Percentiles rank a stretch among this genome's conserved stretches.
Conservation (phyloP, 805 yeast genomes). For the Candida odintsovae region DNA sequence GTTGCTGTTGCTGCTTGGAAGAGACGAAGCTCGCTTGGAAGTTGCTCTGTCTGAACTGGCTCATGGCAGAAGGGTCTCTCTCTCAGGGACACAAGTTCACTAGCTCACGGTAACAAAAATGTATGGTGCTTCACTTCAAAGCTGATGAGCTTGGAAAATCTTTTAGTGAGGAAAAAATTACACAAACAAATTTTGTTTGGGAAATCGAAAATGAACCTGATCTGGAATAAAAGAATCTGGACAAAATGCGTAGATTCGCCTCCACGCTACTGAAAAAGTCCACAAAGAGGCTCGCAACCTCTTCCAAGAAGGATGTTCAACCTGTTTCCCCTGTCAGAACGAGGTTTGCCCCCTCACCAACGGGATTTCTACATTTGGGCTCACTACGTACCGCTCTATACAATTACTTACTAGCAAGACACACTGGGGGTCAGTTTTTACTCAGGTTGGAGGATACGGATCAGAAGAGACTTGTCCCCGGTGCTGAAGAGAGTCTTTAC, state of each 20-base stretch:
- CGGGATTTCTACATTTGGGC: constrained; percentile 92
- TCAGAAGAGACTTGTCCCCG: constrained; percentile 65
- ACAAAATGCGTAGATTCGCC: neutral
- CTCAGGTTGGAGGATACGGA: constrained; percentile 93
- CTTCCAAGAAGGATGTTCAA: neutral
- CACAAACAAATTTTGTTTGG: no score
- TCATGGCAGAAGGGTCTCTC: neutral
- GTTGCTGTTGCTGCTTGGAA: neutral
- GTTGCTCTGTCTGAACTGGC: neutral
- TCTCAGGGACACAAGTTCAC: no score
- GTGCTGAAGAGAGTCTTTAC: constrained; percentile 79
- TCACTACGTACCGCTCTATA: constrained; percentile 90
- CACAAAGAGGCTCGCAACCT: neutral
- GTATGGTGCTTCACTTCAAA: no score
- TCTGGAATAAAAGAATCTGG: no score
- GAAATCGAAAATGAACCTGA: no score
- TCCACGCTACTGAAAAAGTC: neutral
- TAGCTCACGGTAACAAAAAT: no score
- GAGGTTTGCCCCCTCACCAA: constrained; percentile 97
- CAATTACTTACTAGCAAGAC: constrained; percentile 75
- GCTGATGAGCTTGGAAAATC: no score
- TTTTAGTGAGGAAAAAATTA: no score
- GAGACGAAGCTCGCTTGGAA: neutral
- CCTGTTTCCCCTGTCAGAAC: constrained; percentile 61
- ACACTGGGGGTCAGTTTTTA: constrained; percentile 75